Evolutionary conservation across 345 rosid species (phyloP).

Genomic region (Linum trigynum): DNA sequence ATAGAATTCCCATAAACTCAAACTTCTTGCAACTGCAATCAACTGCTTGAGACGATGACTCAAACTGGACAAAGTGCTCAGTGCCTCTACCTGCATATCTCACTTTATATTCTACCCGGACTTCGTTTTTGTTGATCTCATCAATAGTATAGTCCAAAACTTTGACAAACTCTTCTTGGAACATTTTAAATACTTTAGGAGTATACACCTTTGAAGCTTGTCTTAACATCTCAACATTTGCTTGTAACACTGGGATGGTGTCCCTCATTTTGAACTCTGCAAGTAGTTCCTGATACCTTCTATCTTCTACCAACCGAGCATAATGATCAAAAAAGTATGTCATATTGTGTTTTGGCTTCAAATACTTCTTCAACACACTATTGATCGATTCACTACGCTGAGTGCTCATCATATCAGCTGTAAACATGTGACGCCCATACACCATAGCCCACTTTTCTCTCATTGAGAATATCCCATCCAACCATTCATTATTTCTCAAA

Average conservation of each 20-base stretch:
- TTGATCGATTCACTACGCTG: slow-evolving; percentile 11
- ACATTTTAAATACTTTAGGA: slow-evolving; percentile 23
- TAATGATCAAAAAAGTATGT: slow-evolving; percentile 3
- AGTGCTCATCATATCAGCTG: slow-evolving; percentile 17
- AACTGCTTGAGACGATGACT: slow-evolving; percentile 15
- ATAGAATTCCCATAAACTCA: slow-evolving; percentile 29
- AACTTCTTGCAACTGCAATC: slow-evolving; percentile 27
- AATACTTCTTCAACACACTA: neutral
- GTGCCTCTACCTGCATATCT: slow-evolving; percentile 15
- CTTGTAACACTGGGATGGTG: neutral
- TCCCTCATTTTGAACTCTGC: neutral
- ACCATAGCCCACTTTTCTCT: slow-evolving; percentile 28
- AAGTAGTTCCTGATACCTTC: slow-evolving; percentile 2
- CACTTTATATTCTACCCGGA: slow-evolving; percentile 19
- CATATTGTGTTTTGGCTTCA: neutral
- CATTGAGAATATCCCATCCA: no score
- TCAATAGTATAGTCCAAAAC: slow-evolving; percentile 23
- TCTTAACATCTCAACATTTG: neutral
- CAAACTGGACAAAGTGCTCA: slow-evolving; percentile 16
- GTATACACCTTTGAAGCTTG: neutral
- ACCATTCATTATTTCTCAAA: neutral
- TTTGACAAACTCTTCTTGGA: slow-evolving; percentile 23
- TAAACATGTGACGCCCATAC: slow-evolving; percentile 25
- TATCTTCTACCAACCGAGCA: neutral
- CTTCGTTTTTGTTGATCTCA: slow-evolving; percentile 15